A percentile compares a stretch with the other conserved stretches of the same genome.
Evolutionary conservation across 2,329 filamentous ascomycete genomes (phyloP).

Genomic region (Mollisiaceae sp.): DNA sequence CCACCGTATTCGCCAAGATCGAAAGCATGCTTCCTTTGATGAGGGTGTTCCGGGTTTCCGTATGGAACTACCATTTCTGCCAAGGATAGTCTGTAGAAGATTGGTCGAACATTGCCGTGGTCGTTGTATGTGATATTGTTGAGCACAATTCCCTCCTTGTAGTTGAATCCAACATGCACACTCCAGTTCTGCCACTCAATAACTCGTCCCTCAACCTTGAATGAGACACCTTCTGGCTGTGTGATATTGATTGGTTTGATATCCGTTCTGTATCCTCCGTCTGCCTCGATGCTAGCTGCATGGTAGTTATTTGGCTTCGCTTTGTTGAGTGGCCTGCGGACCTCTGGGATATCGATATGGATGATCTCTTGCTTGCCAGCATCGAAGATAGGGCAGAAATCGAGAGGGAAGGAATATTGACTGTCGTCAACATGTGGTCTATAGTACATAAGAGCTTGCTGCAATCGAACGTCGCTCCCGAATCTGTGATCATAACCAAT

Average conservation of each 20-base stretch:
- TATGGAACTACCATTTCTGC: conserved; percentile 96
- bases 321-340: conserved; percentile 76
- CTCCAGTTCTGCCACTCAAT: conserved; percentile 94
- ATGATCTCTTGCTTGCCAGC: conserved; percentile 71
- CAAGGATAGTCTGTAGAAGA: conserved; percentile 89
- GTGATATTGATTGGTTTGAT: conserved; percentile 88
- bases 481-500: conserved; percentile 94
- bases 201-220: conserved; percentile 73
- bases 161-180: conserved; percentile 93
- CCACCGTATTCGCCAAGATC: conserved; percentile 82
- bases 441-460: conserved; percentile 97
- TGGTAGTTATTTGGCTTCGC: conserved; percentile 80
- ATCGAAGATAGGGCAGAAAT: conserved; percentile 94
- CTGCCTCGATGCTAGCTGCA: conserved; percentile 70
- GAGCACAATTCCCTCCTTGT: conserved; percentile 87
- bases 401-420: conserved; percentile 89
- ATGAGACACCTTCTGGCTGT: conserved; percentile 88
- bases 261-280: conserved; percentile 77
- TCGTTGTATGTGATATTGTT: conserved; percentile 92
- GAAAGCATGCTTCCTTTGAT: conserved; percentile 82
- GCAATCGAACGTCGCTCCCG: conserved; percentile 76
- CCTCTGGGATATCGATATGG: conserved; percentile 68
- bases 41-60: conserved; percentile 79
- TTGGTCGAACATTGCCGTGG: conserved; percentile 73
- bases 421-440: conserved; percentile 82